Conservation (phyloP, 2,329 filamentous ascomycete species). For the Chrysoporthe austroafricana region DNA sequence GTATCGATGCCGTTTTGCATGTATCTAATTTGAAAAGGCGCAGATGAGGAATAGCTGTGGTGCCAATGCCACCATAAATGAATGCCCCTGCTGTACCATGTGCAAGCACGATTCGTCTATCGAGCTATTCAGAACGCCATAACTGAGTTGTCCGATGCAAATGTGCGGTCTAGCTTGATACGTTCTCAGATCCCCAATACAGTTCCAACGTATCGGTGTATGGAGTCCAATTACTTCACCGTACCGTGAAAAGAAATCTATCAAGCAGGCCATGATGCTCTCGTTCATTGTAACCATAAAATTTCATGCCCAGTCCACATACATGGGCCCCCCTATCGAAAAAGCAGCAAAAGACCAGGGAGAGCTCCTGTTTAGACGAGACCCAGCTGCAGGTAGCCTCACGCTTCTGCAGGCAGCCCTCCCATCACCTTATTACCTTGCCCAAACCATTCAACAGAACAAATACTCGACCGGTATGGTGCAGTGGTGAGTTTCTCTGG, state of each 20-base stretch:
- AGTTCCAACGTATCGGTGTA: too few species aligned
- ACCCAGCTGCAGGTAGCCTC: background rate
- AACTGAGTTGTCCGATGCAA: background rate
- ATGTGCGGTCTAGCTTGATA: background rate
- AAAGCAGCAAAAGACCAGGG: background rate
- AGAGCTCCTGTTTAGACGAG: background rate
- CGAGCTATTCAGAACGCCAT: background rate
- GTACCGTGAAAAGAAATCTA: background rate
- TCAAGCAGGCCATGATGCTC: background rate
- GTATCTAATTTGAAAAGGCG: slow-evolving; percentile 7
- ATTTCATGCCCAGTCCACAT: background rate
- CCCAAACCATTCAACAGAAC: background rate
- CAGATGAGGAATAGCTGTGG: background rate
- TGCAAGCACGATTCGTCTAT: background rate
- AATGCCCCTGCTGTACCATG: background rate
- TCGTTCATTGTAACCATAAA: background rate
- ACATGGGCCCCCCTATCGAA: background rate
- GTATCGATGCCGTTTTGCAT: slow-evolving; percentile 7
- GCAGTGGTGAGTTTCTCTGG: slow-evolving; percentile 7
- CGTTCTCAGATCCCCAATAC: too few species aligned
- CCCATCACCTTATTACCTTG: background rate
- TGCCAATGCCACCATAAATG: background rate
- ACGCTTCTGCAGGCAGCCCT: background rate
- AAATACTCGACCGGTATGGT: slow-evolving; percentile 10
- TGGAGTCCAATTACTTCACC: background rate